Percentiles rank a stretch among this genome's conserved stretches.
These are phyloP conservation scores for Coccomyxa sp. DNA, from an alignment of 139 green algal genomes.

Conservation along the genomic window DNA sequence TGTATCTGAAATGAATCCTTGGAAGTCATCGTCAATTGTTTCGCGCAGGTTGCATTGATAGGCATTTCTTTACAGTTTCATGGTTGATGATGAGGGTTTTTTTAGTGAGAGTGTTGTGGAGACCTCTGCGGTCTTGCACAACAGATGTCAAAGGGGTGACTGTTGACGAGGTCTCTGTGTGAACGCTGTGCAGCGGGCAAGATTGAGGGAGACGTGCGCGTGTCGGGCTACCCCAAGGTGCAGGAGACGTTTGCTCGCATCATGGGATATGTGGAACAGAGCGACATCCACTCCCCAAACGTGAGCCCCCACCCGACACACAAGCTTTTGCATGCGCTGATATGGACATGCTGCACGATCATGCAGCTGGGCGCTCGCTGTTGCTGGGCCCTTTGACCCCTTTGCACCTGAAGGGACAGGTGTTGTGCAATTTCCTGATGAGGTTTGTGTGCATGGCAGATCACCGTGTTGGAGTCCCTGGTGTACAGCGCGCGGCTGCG, in stretches of 20 bases:
- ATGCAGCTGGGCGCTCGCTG: background rate
- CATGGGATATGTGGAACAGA: slow-evolving; percentile 27
- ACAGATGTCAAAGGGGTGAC: background rate
- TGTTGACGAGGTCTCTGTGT: background rate
- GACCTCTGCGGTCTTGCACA: background rate
- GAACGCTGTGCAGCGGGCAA: slow-evolving; percentile 18
- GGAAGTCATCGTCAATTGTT: too few relatives aligned
- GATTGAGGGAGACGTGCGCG: slow-evolving; percentile 47
- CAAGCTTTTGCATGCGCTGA: background rate
- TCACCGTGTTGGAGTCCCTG: slow-evolving; percentile 46
- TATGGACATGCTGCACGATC: background rate
- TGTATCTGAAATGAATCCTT: too few relatives aligned
- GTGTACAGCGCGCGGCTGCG: slow-evolving; percentile 46
- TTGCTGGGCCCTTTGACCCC: background rate
- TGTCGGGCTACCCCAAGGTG: slow-evolving; percentile 50
- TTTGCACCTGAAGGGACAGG: too few relatives aligned
- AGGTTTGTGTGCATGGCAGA: background rate
- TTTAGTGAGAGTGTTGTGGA: background rate
- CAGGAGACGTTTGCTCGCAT: slow-evolving; percentile 37
- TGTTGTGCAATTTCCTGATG: background rate
- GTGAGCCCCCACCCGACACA: slow-evolving; percentile 1
- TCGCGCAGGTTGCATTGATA: too few relatives aligned
- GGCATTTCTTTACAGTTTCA: too few relatives aligned
- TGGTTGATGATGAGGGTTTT: too few relatives aligned
- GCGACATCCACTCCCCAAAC: slow-evolving; percentile 37